Conservation (phyloP, 2,329 filamentous ascomycete species). For the Neofusicoccum cordaticola region DNA sequence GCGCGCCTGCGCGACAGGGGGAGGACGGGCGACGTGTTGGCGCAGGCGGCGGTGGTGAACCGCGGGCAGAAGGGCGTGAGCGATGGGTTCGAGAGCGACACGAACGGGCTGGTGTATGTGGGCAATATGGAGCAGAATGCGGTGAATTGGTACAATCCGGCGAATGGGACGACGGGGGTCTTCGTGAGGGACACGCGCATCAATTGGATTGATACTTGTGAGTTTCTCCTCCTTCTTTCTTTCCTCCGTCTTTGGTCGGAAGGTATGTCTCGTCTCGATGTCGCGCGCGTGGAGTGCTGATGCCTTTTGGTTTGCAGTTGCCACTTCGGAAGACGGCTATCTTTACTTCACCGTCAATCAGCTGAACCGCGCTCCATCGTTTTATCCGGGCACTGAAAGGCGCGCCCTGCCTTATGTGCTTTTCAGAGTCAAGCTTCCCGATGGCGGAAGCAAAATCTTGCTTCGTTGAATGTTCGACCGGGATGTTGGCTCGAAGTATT, state of each 20-base stretch:
- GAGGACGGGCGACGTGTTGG: conserved; percentile 41
- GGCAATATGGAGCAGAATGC: conserved; percentile 52
- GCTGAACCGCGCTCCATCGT: conserved; percentile 36
- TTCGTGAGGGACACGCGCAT: conserved; percentile 49
- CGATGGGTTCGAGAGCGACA: conserved; percentile 54
- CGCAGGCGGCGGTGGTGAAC: conserved; percentile 43
- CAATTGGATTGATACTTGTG: conserved; percentile 51
- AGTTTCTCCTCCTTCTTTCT: conserved; percentile 20
- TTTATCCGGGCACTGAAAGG: conserved; percentile 43
- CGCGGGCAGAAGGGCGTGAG: conserved; percentile 50
- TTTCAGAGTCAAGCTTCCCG: conserved; percentile 41
- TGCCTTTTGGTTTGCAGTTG: conserved; percentile 25
- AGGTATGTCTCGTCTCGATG: background rate
- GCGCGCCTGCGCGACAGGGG: conserved; percentile 41
- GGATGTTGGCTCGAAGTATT: too few relatives aligned
- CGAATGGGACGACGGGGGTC: conserved; percentile 41
- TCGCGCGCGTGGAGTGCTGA: background rate
- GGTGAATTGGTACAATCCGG: conserved; percentile 46
- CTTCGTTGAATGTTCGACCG: conserved; percentile 15
- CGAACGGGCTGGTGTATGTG: conserved; percentile 49
- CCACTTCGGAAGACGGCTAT: conserved; percentile 46
- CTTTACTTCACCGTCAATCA: conserved; percentile 56
- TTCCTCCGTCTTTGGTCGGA: background rate
- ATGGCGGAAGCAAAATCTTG: conserved; percentile 41
- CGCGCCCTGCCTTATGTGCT: conserved; percentile 44